These are phyloP conservation scores for Fusarium ramigenum DNA, from an alignment of 2,329 filamentous ascomycete species.

Conservation along the genomic window DNA sequence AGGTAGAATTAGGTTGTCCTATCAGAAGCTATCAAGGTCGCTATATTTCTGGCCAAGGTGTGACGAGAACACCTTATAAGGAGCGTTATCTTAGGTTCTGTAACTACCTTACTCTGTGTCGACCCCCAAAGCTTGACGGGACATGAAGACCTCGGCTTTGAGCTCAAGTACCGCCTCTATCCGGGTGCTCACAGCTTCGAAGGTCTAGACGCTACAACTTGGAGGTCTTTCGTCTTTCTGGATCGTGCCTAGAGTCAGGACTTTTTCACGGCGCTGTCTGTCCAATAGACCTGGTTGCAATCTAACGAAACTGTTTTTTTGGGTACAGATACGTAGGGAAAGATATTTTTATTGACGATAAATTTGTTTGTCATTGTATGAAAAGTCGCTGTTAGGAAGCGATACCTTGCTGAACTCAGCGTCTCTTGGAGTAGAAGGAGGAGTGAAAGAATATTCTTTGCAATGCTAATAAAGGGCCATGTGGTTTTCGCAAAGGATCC, in stretches of 20 bases:
- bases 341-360: background rate
- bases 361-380: background rate
- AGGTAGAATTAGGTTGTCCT: conserved; percentile 7
- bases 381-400: background rate
- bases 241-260: background rate
- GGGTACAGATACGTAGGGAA: background rate
- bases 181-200: background rate
- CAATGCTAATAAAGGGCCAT: background rate
- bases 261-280: background rate
- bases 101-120: background rate
- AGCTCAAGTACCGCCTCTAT: background rate
- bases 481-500: background rate
- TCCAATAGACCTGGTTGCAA: background rate
- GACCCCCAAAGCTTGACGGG: background rate
- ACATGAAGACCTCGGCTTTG: background rate
- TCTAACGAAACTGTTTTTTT: background rate
- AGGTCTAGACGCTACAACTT: background rate
- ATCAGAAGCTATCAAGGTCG: conserved; percentile 21
- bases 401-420: background rate
- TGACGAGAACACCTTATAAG: conserved; percentile 13
- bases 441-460: background rate
- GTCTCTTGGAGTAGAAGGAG: background rate
- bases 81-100: background rate
- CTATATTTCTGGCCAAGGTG: conserved; percentile 23
- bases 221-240: background rate